phyloP scores from a whole-genome alignment of 495 filamentous ascomycete species.

The Penicillium samsonianum region DNA sequence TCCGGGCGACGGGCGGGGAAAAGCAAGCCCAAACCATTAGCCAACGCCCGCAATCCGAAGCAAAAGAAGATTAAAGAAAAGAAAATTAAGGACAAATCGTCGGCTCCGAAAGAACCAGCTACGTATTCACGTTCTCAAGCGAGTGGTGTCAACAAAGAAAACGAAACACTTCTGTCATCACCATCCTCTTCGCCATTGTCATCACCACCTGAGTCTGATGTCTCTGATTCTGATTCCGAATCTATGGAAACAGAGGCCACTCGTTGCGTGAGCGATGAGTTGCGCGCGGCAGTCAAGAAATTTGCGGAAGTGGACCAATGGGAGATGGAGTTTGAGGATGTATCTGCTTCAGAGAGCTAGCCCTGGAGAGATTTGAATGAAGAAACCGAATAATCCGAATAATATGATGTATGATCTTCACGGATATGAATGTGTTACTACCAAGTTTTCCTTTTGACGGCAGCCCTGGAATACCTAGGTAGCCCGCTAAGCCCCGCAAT shows the following conservation, averaged over 20 bases:
- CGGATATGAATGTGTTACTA: neutral
- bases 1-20: slow-evolving; percentile 21
- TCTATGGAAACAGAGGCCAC: slow-evolving; percentile 14
- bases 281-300: slow-evolving; percentile 47
- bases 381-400: slow-evolving; percentile 6
- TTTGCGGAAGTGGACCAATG: slow-evolving; percentile 71
- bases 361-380: neutral
- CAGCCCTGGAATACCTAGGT: neutral
- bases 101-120: neutral
- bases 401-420: neutral
- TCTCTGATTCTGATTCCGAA: slow-evolving; percentile 35
- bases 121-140: slow-evolving; percentile 18
- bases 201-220: slow-evolving; percentile 40
- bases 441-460: no score
- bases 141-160: slow-evolving; percentile 33
- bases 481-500: slow-evolving; percentile 22
- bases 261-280: slow-evolving; percentile 38
- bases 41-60: slow-evolving; percentile 19
- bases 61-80: slow-evolving; percentile 12
- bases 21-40: slow-evolving; percentile 22
- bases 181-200: slow-evolving; percentile 44
- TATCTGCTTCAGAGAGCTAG: slow-evolving; percentile 36
- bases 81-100: slow-evolving; percentile 11
- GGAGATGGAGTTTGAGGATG: slow-evolving; percentile 73
- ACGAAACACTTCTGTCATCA: slow-evolving; percentile 34